Evolutionary conservation across 2,329 filamentous ascomycete genomes (phyloP).

Genomic region (Nigrograna mackinnonii): DNA sequence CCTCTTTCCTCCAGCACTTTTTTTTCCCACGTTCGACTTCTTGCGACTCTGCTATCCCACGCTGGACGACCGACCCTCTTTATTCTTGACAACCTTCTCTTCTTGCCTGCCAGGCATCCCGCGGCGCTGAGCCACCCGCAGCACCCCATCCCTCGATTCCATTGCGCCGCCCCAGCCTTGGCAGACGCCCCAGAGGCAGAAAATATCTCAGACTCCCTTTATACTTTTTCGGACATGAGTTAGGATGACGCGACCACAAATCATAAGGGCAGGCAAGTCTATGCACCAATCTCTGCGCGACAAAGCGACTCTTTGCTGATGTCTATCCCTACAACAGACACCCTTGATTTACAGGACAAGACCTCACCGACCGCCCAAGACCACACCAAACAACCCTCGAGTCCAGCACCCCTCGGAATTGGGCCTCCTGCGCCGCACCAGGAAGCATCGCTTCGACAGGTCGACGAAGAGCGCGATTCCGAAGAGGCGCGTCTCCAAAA

Average conservation of each 20-base stretch:
- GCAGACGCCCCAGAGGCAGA: constrained; percentile 14
- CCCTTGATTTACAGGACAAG: constrained; percentile 90
- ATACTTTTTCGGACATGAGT: constrained; percentile 33
- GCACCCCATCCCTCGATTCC: constrained; percentile 21
- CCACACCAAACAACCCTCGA: constrained; percentile 64
- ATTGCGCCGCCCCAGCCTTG: constrained; percentile 31
- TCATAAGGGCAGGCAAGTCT: constrained; percentile 58
- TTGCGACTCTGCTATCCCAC: constrained; percentile 11
- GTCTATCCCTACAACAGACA: constrained; percentile 62
- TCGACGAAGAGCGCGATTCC: constrained; percentile 71
- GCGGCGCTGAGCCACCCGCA: constrained; percentile 7
- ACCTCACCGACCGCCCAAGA: constrained; percentile 82
- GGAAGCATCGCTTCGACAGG: constrained; percentile 79
- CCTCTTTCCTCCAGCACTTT: constrained; percentile 13
- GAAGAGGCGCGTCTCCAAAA: constrained; percentile 71
- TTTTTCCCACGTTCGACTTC: constrained; percentile 15
- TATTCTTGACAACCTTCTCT: constrained; percentile 4
- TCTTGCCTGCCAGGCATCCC: neutral
- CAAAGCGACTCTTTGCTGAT: constrained; percentile 23
- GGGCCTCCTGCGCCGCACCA: constrained; percentile 76
- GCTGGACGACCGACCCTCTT: constrained; percentile 17
- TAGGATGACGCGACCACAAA: constrained; percentile 59
- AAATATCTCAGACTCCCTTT: constrained; percentile 8
- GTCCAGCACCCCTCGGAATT: constrained; percentile 55
- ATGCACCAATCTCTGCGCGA: neutral